A percentile compares a stretch with the other conserved stretches of the same genome.
phyloP scores from a whole-genome alignment of 1,284 basidiomycete species.

The Grifola frondosa region DNA sequence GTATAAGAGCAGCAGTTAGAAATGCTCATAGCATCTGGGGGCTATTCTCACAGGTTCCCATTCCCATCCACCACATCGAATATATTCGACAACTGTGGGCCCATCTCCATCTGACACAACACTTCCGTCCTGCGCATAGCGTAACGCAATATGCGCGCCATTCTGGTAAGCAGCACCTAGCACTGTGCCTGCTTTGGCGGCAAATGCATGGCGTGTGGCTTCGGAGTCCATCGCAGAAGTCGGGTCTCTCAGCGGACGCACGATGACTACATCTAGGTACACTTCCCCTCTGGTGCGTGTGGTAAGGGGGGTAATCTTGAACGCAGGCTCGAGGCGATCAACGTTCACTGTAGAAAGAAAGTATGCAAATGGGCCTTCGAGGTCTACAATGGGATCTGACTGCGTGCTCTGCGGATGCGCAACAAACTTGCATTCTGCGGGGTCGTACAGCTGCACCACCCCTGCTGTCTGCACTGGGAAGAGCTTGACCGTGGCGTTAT shows the following conservation, averaged over 20 bases:
- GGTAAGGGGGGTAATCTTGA: constrained; percentile 78
- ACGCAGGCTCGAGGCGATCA: constrained; percentile 80
- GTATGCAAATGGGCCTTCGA: constrained; percentile 85
- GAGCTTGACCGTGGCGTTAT: constrained; percentile 59
- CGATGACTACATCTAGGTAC: constrained; percentile 67
- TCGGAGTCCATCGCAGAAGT: constrained; percentile 40
- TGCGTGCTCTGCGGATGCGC: constrained; percentile 31
- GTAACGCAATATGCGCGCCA: constrained; percentile 66
- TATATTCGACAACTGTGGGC: constrained; percentile 73
- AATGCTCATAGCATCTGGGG: constrained; percentile 2
- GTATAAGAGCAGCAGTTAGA: constrained; percentile 10
- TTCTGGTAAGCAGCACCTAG: constrained; percentile 71
- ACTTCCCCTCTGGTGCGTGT: constrained; percentile 42
- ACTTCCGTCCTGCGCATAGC: constrained; percentile 52
- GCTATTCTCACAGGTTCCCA: constrained; percentile 84
- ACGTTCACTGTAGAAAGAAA: constrained; percentile 81
- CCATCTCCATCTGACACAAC: constrained; percentile 45
- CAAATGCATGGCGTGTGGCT: constrained; percentile 45
- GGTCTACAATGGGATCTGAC: constrained; percentile 38
- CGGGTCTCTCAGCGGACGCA: constrained; percentile 79
- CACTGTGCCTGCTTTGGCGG: constrained; percentile 47
- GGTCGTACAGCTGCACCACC: constrained; percentile 65
- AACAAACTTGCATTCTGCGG: constrained; percentile 47
- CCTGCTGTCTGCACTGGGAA: constrained; percentile 39
- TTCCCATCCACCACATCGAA: constrained; percentile 78